Evolutionary conservation across 108 stramenopile genomes (phyloP).

Genomic region (Mayamaea pseudoterrestris): DNA sequence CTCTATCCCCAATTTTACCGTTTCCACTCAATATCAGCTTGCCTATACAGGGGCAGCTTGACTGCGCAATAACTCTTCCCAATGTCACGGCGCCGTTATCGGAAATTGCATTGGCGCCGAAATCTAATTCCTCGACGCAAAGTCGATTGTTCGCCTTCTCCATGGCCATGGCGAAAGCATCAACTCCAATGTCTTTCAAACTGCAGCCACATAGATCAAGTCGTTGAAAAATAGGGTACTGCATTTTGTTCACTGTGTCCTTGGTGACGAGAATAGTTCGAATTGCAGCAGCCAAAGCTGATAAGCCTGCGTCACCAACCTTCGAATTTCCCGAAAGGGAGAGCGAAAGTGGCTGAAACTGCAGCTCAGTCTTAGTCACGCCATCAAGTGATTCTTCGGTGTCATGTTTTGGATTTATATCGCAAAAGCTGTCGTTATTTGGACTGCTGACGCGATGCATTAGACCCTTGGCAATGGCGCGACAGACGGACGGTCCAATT

Average conservation of each 20-base stretch:
- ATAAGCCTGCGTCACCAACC: slow-evolving; percentile 64
- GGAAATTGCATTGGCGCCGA: slow-evolving; percentile 71
- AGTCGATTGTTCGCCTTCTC: slow-evolving; percentile 20
- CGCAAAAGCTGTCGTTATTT: slow-evolving; percentile 14
- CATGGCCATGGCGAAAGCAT: slow-evolving; percentile 62
- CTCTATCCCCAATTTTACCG: slow-evolving; percentile 46
- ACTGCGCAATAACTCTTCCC: slow-evolving; percentile 27
- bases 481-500: slow-evolving; percentile 56
- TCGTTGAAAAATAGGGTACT: slow-evolving; percentile 26
- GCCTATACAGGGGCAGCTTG: no score
- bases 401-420: not conserved
- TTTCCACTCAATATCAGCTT: slow-evolving; percentile 27
- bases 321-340: slow-evolving; percentile 44
- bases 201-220: slow-evolving; percentile 63
- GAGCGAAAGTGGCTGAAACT: slow-evolving; percentile 15
- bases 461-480: slow-evolving; percentile 54
- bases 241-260: not conserved
- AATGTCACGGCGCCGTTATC: slow-evolving; percentile 45
- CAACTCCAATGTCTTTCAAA: slow-evolving; percentile 59
- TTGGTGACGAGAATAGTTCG: slow-evolving; percentile 20
- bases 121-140: slow-evolving; percentile 42
- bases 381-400: not conserved
- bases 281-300: slow-evolving; percentile 68
- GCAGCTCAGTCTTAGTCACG: not conserved
- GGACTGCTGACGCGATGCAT: not conserved